These are phyloP conservation scores for Neofusicoccum ribis DNA, from an alignment of 2,329 filamentous ascomycete species.

Conservation along the genomic window DNA sequence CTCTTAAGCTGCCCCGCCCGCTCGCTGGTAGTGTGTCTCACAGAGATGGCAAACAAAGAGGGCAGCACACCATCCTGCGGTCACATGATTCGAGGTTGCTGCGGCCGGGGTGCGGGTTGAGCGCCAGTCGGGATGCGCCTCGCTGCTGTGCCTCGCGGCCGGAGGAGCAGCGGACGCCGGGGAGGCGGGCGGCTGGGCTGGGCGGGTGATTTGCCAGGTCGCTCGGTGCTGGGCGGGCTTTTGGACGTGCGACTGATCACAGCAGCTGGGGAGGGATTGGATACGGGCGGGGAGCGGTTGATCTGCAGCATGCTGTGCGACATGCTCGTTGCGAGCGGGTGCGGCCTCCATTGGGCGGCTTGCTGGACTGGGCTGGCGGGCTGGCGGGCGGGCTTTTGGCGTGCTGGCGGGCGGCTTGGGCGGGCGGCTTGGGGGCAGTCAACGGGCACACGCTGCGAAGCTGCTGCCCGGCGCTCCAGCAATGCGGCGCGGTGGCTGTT, in stretches of 20 bases:
- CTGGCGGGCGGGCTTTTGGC: neutral
- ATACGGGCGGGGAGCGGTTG: slow-evolving; percentile 6
- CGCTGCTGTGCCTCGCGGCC: slow-evolving; percentile 4
- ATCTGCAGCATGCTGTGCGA: slow-evolving; percentile 17
- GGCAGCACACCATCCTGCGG: neutral
- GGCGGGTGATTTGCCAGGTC: slow-evolving; percentile 6
- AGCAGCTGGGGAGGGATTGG: neutral
- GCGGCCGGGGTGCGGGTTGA: neutral
- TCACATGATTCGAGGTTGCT: slow-evolving; percentile 11
- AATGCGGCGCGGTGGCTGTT: neutral
- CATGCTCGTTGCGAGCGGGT: neutral
- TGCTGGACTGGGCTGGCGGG: neutral
- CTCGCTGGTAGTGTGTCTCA: neutral
- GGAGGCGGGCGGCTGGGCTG: neutral
- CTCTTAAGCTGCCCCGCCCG: neutral
- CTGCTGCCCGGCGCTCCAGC: too few species aligned
- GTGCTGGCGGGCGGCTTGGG: neutral
- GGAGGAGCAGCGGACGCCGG: neutral
- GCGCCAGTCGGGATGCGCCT: slow-evolving; percentile 1
- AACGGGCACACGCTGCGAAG: neutral
- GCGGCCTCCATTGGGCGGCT: neutral
- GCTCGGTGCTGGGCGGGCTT: neutral
- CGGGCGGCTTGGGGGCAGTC: neutral
- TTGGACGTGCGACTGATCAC: slow-evolving; percentile 6
- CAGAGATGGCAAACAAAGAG: neutral